Conservation (phyloP, 108 stramenopile species). For the Conticribra weissflogii region DNA sequence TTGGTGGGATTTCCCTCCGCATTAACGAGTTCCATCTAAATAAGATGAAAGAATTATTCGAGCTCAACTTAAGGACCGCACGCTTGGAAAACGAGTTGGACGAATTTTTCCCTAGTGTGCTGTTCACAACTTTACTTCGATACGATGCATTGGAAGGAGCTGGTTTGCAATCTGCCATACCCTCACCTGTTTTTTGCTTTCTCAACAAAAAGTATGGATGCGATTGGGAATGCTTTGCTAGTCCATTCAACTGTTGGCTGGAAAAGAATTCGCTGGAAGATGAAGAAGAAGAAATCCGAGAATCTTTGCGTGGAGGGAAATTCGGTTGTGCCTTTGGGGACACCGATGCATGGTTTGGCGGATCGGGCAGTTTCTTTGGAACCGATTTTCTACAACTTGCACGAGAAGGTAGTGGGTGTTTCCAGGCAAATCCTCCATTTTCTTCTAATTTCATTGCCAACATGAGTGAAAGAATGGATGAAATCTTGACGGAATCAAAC, state of each 20-base stretch:
- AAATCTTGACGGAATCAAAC: conserved; percentile 9
- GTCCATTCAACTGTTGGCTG: conserved; percentile 89
- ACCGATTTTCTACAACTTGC: conserved; percentile 45
- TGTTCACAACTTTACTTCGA: conserved; percentile 68
- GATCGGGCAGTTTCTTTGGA: conserved; percentile 81
- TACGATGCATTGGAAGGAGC: conserved; percentile 88
- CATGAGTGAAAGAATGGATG: conserved; percentile 70
- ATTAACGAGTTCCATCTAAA: conserved; percentile 64
- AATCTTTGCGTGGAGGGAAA: conserved; percentile 11
- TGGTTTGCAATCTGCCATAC: conserved; percentile 84
- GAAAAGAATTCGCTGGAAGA: conserved; percentile 24
- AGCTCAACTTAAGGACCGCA: conserved; percentile 20
- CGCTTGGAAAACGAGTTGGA: no score
- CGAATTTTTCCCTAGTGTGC: conserved; percentile 41
- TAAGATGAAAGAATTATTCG: conserved; percentile 65
- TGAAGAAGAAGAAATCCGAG: not conserved
- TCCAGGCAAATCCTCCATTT: conserved; percentile 93
- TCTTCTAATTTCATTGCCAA: conserved; percentile 69
- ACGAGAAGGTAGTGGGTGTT: conserved; percentile 53
- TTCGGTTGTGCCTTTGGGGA: conserved; percentile 79
- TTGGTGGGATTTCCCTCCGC: conserved; percentile 62
- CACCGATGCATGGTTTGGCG: conserved; percentile 80
- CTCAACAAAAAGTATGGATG: conserved; percentile 67
- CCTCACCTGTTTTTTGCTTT: conserved; percentile 75
- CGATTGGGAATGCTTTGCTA: conserved; percentile 88